Conservation (phyloP, 768 basidiomycete species). For the Mrakia blollopis region DNA sequence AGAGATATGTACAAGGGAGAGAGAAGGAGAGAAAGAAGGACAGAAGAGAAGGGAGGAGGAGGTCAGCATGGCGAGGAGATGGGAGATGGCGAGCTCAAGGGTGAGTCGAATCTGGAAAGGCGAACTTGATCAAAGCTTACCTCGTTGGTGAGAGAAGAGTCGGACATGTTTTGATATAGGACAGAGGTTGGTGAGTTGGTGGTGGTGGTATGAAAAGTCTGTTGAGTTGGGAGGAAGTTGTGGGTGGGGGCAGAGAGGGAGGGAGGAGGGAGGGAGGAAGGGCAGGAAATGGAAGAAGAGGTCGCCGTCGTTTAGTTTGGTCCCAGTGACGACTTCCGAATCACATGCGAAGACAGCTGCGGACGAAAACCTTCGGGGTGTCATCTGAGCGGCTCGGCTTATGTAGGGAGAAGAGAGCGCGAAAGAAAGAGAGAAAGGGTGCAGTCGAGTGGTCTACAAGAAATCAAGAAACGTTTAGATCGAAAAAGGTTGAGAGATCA, state of each 20-base stretch:
- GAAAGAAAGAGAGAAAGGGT: too few relatives aligned
- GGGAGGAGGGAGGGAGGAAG: background rate
- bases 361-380: too few relatives aligned
- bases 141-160: conserved; percentile 21
- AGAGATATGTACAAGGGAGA: background rate
- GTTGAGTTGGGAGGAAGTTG: too few relatives aligned
- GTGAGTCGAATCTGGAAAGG: background rate
- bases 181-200: too few relatives aligned
- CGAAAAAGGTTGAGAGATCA: background rate
- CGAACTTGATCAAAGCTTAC: background rate
- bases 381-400: too few relatives aligned
- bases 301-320: background rate
- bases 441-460: too few relatives aligned
- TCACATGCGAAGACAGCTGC: background rate
- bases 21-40: background rate
- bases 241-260: background rate
- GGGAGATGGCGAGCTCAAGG: background rate
- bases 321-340: background rate
- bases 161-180: background rate
- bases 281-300: background rate
- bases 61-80: background rate
- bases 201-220: background rate
- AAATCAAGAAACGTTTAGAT: too few relatives aligned
- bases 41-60: background rate
- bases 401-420: too few relatives aligned